Evolutionary conservation across 1,139 yeast species (phyloP).

Genomic region (Pneumocystis wakefieldiae): DNA sequence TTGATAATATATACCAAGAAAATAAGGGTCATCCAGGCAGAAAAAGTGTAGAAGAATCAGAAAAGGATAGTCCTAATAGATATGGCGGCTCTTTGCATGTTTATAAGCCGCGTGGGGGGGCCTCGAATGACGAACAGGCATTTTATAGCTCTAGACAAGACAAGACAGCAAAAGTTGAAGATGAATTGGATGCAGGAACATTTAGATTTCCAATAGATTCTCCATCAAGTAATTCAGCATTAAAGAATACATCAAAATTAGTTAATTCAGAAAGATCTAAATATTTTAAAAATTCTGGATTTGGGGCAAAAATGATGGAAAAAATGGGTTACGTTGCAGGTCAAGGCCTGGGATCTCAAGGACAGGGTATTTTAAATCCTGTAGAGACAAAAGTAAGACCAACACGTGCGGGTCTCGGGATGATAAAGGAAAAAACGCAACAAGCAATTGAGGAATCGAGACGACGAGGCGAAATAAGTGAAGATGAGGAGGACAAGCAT

Average conservation of each 20-base stretch:
- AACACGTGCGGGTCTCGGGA: constrained; percentile 55
- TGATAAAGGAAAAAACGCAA: constrained; percentile 29
- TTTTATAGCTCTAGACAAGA: background rate
- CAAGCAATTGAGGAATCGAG: constrained; percentile 16
- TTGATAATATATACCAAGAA: background rate
- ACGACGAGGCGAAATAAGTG: constrained; percentile 15
- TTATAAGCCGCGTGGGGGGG: background rate
- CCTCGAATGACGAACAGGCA: too few species aligned
- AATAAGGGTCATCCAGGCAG: background rate
- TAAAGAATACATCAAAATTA: constrained; percentile 13
- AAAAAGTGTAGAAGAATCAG: background rate
- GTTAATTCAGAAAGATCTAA: background rate
- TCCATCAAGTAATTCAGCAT: background rate
- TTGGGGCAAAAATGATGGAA: constrained; percentile 66
- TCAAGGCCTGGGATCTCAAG: constrained; percentile 57
- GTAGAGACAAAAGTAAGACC: constrained; percentile 57
- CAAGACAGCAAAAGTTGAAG: background rate
- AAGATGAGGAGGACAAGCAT: constrained; percentile 12
- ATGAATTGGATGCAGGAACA: background rate
- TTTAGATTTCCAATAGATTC: background rate
- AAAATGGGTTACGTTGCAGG: constrained; percentile 85
- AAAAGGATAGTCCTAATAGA: background rate
- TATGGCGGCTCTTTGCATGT: background rate
- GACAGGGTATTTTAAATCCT: constrained; percentile 64
- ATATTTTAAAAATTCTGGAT: constrained; percentile 40